Evolutionary conservation across 2,329 filamentous ascomycete genomes (phyloP).

Genomic region (Fusarium poae): DNA sequence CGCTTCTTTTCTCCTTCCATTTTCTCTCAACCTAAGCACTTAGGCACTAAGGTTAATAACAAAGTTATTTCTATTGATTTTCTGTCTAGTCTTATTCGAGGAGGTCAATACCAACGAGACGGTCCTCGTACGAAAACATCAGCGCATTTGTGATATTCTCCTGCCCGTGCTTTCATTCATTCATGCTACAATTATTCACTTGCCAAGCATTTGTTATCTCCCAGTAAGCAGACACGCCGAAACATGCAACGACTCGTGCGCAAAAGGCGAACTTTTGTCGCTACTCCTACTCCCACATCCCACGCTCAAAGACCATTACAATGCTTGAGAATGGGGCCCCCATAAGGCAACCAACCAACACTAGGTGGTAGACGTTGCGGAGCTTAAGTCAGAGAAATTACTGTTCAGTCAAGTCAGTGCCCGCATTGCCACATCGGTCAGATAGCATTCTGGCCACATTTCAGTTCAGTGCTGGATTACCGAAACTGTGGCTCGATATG

Average conservation of each 20-base stretch:
- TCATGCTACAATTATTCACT: neutral
- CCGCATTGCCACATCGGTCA: conserved; percentile 7
- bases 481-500: conserved; percentile 26
- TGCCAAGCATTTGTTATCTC: conserved; percentile 20
- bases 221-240: conserved; percentile 14
- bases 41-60: neutral
- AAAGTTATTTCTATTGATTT: conserved; percentile 5
- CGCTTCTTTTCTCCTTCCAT: conserved; percentile 1
- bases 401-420: neutral
- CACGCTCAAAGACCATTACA: neutral
- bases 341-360: conserved; percentile 9
- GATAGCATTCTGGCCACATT: conserved; percentile 11
- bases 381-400: conserved; percentile 23
- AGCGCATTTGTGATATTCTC: neutral
- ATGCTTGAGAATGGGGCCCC: conserved; percentile 4
- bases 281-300: conserved; percentile 14
- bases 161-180: neutral
- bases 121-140: neutral
- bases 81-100: conserved; percentile 5
- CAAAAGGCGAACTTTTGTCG: conserved; percentile 24
- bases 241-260: conserved; percentile 3
- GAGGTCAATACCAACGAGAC: neutral
- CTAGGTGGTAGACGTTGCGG: conserved; percentile 26
- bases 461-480: conserved; percentile 9
- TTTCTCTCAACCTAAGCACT: neutral